These are phyloP conservation scores for Euphorbia schlechtendalii DNA, from an alignment of 441 rosid genomes.

Conservation along the genomic window DNA sequence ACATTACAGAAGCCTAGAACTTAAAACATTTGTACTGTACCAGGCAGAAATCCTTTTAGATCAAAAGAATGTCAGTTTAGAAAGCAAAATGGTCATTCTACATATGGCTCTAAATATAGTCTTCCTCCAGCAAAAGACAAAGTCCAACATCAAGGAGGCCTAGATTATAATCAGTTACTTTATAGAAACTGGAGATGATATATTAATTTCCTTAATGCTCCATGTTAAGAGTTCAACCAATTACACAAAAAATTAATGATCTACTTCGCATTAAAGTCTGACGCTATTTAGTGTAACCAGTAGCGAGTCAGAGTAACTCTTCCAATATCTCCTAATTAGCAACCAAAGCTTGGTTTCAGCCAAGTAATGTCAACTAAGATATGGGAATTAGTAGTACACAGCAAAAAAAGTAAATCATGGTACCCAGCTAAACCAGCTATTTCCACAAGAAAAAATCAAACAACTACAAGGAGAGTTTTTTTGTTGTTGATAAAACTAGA, in stretches of 20 bases:
- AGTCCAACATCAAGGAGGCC: background rate
- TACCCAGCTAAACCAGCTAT: background rate
- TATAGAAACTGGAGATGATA: background rate
- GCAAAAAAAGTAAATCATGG: background rate
- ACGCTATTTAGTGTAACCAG: background rate
- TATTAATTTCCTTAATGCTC: background rate
- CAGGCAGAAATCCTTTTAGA: background rate
- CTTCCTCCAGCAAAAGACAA: background rate
- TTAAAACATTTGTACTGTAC: background rate
- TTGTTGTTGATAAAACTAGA: background rate
- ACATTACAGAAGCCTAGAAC: background rate
- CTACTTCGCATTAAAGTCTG: background rate
- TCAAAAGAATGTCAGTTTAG: background rate
- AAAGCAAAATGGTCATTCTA: background rate
- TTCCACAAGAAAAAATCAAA: background rate
- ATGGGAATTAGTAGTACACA: background rate
- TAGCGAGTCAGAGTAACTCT: background rate
- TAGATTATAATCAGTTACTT: background rate
- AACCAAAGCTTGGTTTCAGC: slow-evolving; percentile 4
- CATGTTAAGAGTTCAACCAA: background rate
- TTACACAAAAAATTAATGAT: background rate
- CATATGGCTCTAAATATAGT: background rate
- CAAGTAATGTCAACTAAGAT: background rate
- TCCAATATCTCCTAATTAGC: background rate
- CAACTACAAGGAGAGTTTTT: too few relatives aligned